Conservation (phyloP, 2,329 filamentous ascomycete genomes). For the Sporothrix brunneoviolacea region DNA sequence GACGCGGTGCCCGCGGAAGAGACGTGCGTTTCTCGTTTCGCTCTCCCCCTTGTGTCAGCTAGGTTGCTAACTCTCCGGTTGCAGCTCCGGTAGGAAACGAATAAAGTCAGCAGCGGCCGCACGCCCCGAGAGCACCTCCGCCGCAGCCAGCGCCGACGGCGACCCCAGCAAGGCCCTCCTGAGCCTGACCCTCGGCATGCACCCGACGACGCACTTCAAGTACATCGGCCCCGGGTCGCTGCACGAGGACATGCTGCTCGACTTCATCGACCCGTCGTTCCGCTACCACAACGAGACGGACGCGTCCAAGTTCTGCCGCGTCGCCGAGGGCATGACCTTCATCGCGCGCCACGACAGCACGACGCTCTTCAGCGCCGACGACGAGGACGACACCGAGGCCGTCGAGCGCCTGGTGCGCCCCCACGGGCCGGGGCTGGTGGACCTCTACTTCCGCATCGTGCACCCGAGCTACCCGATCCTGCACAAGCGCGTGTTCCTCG, state of each 20-base stretch:
- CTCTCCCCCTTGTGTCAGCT: too few species aligned
- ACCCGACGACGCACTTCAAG: slow-evolving; percentile 52
- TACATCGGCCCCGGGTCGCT: slow-evolving; percentile 48
- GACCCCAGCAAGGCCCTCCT: slow-evolving; percentile 24
- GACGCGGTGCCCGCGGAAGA: too few species aligned
- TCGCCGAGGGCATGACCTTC: slow-evolving; percentile 20
- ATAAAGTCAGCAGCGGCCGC: slow-evolving; percentile 29
- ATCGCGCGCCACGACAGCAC: slow-evolving; percentile 20
- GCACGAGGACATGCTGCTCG: slow-evolving; percentile 22
- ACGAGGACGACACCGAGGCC: slow-evolving; percentile 9
- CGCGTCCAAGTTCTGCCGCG: slow-evolving; percentile 21
- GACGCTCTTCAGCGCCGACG: slow-evolving; percentile 18
- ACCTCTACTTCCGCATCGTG: slow-evolving; percentile 74
- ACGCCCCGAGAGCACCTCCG: background rate
- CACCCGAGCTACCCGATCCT: slow-evolving; percentile 78
- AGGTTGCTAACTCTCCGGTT: too few species aligned
- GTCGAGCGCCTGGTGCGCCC: slow-evolving; percentile 54
- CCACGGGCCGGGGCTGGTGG: slow-evolving; percentile 68
- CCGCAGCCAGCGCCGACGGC: background rate
- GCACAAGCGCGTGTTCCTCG: slow-evolving; percentile 71
- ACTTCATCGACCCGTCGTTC: slow-evolving; percentile 19
- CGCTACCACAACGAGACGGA: slow-evolving; percentile 15
- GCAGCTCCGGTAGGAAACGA: too few species aligned
- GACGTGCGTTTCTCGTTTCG: too few species aligned
- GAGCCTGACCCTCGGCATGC: slow-evolving; percentile 44